Conservation (phyloP, 768 basidiomycete genomes). For the Panus rudis region DNA sequence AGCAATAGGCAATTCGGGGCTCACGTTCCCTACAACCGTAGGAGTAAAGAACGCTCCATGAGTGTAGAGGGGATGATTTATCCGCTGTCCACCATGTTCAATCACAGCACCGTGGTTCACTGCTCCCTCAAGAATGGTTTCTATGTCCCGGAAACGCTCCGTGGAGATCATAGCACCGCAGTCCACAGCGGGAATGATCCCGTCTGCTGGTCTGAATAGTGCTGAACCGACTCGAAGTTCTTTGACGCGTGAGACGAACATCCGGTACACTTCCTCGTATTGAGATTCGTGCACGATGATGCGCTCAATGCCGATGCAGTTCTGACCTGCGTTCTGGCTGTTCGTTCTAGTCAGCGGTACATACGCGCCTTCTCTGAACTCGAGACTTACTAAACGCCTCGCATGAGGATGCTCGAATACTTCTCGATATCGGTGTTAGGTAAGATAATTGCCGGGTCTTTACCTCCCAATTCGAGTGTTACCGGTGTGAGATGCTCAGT, state of each 20-base stretch:
- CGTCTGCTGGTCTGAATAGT: slow-evolving; percentile 56
- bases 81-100: slow-evolving; percentile 57
- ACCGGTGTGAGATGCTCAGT: slow-evolving; percentile 86
- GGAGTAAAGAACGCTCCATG: slow-evolving; percentile 81
- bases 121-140: slow-evolving; percentile 65
- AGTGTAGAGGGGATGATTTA: slow-evolving; percentile 57
- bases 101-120: slow-evolving; percentile 57
- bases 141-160: slow-evolving; percentile 62
- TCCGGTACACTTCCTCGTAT: slow-evolving; percentile 66
- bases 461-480: slow-evolving; percentile 90
- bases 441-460: slow-evolving; percentile 89
- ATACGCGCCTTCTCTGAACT: no score
- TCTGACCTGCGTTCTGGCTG: slow-evolving; percentile 92
- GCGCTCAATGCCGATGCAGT: slow-evolving; percentile 95
- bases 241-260: slow-evolving; percentile 54
- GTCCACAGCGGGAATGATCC: slow-evolving; percentile 70
- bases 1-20: slow-evolving; percentile 66
- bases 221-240: slow-evolving; percentile 77
- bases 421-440: slow-evolving; percentile 76
- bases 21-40: slow-evolving; percentile 80
- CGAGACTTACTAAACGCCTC: slow-evolving; percentile 77
- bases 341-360: no score
- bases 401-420: slow-evolving; percentile 80
- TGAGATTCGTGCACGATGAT: slow-evolving; percentile 78
- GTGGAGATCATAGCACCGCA: slow-evolving; percentile 82